phyloP scores from a whole-genome alignment of 352 stramenopile genomes.

The Phytophthora parvispora region DNA sequence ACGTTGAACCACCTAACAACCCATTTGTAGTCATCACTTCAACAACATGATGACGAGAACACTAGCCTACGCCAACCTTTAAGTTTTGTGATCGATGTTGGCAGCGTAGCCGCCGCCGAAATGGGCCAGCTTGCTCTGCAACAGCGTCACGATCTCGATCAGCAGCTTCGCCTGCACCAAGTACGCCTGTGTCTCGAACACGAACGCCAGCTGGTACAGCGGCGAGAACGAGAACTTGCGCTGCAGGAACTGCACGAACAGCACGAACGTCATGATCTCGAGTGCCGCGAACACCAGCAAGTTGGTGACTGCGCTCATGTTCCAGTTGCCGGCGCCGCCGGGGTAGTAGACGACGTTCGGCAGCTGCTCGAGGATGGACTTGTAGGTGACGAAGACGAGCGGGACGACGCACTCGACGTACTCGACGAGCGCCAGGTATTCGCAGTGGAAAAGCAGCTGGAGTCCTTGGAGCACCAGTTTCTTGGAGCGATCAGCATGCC shows the following conservation, averaged over 20 bases:
- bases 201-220: constrained; percentile 10
- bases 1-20: no score
- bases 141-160: constrained; percentile 3
- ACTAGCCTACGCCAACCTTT: no score
- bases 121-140: neutral
- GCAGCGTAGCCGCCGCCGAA: constrained; percentile 1
- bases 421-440: constrained; percentile 44
- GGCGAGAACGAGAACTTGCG: constrained; percentile 7
- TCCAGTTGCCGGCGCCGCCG: constrained; percentile 14
- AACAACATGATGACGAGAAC: no score
- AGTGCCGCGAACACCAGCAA: constrained; percentile 36
- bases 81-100: constrained; percentile 1
- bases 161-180: constrained; percentile 1
- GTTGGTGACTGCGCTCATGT: neutral
- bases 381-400: constrained; percentile 41
- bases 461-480: constrained; percentile 22
- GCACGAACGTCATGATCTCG: constrained; percentile 40
- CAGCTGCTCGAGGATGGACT: constrained; percentile 37
- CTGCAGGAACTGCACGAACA: constrained; percentile 28
- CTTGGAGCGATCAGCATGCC: neutral
- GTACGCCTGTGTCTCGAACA: constrained; percentile 3
- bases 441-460: constrained; percentile 46
- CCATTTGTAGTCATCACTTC: neutral
- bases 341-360: constrained; percentile 48
- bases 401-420: constrained; percentile 57